Base-by-base conservation (phyloP, 805 yeast genomes). In the Hanseniaspora clermontiae region DNA sequence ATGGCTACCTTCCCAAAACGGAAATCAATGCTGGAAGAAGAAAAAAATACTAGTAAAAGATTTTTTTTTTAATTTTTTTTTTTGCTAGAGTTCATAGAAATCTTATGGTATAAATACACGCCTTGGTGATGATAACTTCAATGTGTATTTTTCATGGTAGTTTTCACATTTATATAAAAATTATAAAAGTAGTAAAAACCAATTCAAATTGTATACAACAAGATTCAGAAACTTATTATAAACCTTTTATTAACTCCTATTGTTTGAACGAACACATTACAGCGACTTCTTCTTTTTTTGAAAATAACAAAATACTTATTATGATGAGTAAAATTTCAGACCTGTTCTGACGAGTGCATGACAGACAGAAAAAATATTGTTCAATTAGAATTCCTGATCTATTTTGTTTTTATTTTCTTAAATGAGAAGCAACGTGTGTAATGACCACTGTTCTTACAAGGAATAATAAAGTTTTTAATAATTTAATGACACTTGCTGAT, bases 281-380 rank as follows among this genome's bases (percentile, higher is more conserved):
- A 32, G 12, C 36, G 12, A 4, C 12, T 32, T 32, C n/a, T 36
- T 36, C n/a, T 36, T 14, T 14, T 14, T 14, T 36, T 36, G 38
- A 2, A 14, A 36, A 36, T 5, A 14, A 36, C n/a, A 36, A 36
- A 36, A 36, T 36, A 36, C n/a, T 36, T 12, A 14, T 46, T 15
- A 46, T 53, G 57, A 53, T 53, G 57, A 53, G 20, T 53, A 46
- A 45, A 53, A 51, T 51, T 53, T 53, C 57, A 53, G 57, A 53
- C 57, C 57, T 53, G 57, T 53, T 53, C 57, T 53, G 57, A 53
- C 57, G 57, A 53, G 57, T 53, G 57, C 57, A 53, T 53, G 57
- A 53, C 57, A 53, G 57, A 53, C 40, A 43, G 47, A 53, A 53
- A 39, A 53, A 53, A 42, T 52, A 53, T 53, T 53, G 57, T 46